phyloP scores from a whole-genome alignment of 768 basidiomycete genomes.

The Myochromella boudieri region DNA sequence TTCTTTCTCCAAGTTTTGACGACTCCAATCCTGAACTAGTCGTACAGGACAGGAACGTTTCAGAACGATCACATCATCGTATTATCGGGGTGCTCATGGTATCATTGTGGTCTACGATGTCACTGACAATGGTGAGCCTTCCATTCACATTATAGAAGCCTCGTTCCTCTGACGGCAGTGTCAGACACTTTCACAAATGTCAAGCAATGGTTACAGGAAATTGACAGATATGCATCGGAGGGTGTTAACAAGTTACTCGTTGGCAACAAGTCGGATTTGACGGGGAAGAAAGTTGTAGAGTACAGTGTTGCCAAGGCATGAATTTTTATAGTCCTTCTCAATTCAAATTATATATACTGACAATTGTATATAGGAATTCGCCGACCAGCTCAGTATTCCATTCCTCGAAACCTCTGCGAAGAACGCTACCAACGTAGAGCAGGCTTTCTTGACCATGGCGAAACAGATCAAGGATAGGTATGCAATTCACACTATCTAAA shows the following conservation, averaged over 20 bases:
- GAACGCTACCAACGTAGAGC: constrained; percentile 97
- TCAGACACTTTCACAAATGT: constrained; percentile 94
- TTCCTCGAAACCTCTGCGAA: constrained; percentile 99
- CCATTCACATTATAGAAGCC: background rate
- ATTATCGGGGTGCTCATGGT: constrained; percentile 98
- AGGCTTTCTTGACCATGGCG: constrained; percentile 98
- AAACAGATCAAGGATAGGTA: constrained; percentile 94
- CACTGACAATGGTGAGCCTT: constrained; percentile 78
- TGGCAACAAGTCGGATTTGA: constrained; percentile 98
- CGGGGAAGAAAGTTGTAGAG: constrained; percentile 94
- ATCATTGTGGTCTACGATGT: constrained; percentile 99
- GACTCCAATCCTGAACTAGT: constrained; percentile 12
- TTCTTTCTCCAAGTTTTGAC: background rate
- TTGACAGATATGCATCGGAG: constrained; percentile 94
- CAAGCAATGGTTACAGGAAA: constrained; percentile 93
- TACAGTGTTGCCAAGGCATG: constrained; percentile 82
- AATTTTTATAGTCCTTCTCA: background rate
- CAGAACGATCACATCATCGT: constrained; percentile 98
- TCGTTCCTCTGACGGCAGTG: background rate
- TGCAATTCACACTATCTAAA: constrained; percentile 15
- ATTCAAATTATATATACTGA: background rate
- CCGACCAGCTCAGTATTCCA: constrained; percentile 89
- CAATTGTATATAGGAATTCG: constrained; percentile 70
- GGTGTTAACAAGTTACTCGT: constrained; percentile 98
- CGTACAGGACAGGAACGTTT: constrained; percentile 90